Conservation (phyloP, 176 grass and related monocot species). For the Elymus sibiricus region DNA sequence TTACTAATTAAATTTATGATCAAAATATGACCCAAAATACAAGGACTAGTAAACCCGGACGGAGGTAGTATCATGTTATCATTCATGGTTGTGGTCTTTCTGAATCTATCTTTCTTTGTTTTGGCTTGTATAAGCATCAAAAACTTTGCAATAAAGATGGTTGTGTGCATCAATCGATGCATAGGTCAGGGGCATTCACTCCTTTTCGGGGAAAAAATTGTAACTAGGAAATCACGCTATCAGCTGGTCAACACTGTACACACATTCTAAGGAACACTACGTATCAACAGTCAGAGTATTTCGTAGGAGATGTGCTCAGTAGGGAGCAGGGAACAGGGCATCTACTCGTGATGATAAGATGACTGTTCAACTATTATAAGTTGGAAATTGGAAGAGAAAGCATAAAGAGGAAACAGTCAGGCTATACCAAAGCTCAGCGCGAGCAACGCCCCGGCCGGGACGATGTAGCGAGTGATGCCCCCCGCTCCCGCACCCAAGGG, state of each 20-base stretch:
- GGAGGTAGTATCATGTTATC: background rate
- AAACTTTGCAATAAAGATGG: background rate
- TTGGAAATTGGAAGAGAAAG: background rate
- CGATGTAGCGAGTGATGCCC: constrained; percentile 40
- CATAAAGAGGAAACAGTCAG: background rate
- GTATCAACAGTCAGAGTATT: background rate
- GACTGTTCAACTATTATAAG: background rate
- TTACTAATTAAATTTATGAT: no score
- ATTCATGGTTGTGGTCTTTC: background rate
- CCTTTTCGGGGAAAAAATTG: background rate
- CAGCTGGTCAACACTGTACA: background rate
- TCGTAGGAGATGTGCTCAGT: background rate
- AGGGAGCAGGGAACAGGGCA: background rate
- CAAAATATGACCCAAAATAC: no score
- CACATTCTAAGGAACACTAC: background rate
- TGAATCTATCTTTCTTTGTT: background rate
- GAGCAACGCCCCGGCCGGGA: constrained; percentile 52
- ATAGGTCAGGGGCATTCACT: background rate
- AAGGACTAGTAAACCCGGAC: no score
- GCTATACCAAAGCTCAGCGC: constrained; percentile 67
- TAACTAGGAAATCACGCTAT: background rate
- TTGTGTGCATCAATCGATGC: background rate
- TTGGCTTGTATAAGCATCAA: background rate
- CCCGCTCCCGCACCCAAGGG: constrained; percentile 19
- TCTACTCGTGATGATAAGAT: background rate